Evolutionary conservation across 176 grass and related monocot species (phyloP).

Genomic region (Themeda triandra): DNA sequence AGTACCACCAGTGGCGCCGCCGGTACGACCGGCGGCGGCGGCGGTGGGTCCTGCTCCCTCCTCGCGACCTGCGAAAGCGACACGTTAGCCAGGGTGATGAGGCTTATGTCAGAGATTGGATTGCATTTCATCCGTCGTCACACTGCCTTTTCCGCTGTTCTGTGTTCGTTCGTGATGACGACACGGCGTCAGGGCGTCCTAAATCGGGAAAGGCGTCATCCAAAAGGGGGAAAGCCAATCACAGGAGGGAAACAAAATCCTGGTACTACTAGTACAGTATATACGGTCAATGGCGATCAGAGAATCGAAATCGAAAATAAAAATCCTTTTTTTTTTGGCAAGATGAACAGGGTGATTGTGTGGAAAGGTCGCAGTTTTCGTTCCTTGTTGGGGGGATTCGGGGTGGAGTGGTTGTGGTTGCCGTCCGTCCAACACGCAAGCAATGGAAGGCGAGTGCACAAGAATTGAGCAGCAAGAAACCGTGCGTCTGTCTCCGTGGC

Average conservation of each 20-base stretch:
- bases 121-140: too few species aligned
- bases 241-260: background rate
- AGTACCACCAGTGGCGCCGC: background rate
- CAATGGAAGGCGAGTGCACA: background rate
- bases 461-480: conserved; percentile 28
- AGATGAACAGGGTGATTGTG: background rate
- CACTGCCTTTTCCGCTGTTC: too few species aligned
- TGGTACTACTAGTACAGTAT: too few species aligned
- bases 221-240: background rate
- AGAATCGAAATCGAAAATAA: background rate
- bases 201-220: conserved; percentile 20
- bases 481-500: background rate
- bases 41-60: background rate
- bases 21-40: background rate
- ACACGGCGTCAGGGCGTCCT: background rate
- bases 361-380: background rate
- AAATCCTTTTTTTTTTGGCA: background rate
- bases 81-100: background rate
- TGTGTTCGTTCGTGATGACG: background rate
- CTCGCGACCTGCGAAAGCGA: conserved; percentile 28
- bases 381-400: background rate
- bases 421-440: conserved; percentile 7
- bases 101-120: background rate
- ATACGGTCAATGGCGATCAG: background rate
- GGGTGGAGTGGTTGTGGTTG: conserved; percentile 13